Evolutionary conservation across 345 rosid species (phyloP).

Genomic region (Aegle marmelos): DNA sequence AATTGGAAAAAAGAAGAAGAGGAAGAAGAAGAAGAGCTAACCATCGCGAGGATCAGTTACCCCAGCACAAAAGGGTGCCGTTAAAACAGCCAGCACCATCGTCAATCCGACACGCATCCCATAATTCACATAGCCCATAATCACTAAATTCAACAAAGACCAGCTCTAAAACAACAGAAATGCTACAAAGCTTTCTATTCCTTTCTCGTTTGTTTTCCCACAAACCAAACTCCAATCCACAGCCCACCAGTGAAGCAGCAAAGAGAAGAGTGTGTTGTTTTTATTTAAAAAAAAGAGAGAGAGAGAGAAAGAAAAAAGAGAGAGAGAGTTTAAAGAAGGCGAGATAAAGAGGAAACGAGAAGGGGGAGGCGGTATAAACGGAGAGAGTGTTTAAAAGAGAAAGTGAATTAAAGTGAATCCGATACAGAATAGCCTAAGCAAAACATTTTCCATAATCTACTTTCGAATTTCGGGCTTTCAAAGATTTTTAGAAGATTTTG

Average conservation of each 20-base stretch:
- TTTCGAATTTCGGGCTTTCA: not conserved
- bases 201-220: not conserved
- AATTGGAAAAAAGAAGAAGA: not conserved
- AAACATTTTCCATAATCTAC: not conserved
- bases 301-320: not conserved
- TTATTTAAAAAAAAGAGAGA: no score
- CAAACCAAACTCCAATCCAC: not conserved
- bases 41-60: slow-evolving; percentile 66
- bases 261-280: not conserved
- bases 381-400: not conserved
- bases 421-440: not conserved
- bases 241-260: not conserved
- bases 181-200: not conserved
- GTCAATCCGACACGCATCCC: slow-evolving; percentile 30
- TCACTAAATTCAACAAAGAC: not conserved
- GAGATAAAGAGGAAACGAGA: not conserved
- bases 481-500: not conserved
- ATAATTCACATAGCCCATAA: slow-evolving; percentile 43
- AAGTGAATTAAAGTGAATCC: not conserved
- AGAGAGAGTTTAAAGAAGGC: not conserved
- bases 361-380: not conserved
- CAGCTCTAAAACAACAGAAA: not conserved
- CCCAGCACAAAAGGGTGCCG: slow-evolving; percentile 44
- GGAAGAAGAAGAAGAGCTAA: slow-evolving; percentile 20
- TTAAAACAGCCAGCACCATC: slow-evolving; percentile 25